Percentiles rank a stretch among this genome's conserved stretches.
These are phyloP conservation scores for Mycogone perniciosa DNA, from an alignment of 2,329 filamentous ascomycete genomes.

Conservation along the genomic window DNA sequence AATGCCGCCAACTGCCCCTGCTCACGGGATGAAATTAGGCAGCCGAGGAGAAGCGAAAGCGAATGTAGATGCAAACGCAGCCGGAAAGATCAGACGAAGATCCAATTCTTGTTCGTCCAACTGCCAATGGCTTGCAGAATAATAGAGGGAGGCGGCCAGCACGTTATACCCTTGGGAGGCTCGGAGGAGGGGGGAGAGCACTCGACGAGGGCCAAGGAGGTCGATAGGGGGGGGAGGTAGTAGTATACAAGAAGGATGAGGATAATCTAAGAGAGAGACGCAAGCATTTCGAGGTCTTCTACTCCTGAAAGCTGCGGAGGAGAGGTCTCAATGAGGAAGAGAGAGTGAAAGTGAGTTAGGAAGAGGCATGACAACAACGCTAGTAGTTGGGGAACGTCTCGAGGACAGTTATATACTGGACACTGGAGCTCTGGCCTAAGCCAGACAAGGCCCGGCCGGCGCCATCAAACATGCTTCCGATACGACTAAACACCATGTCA, in stretches of 20 bases:
- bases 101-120: background rate
- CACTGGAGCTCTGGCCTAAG: background rate
- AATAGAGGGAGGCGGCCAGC: background rate
- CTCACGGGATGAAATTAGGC: background rate
- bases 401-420: constrained; percentile 10
- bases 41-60: background rate
- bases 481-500: constrained; percentile 23
- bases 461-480: constrained; percentile 14
- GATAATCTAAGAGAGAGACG: constrained; percentile 5
- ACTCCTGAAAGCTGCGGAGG: background rate
- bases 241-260: background rate
- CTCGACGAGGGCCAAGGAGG: background rate
- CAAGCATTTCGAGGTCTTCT: constrained; percentile 1
- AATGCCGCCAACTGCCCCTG: constrained; percentile 3
- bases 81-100: background rate
- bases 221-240: background rate
- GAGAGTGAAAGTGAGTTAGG: background rate
- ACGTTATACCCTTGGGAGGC: background rate
- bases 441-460: constrained; percentile 12
- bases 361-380: constrained; percentile 6
- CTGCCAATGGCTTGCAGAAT: constrained; percentile 3
- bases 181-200: background rate
- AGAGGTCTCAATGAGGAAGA: constrained; percentile 8
- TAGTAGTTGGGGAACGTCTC: constrained; percentile 8
- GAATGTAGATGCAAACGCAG: constrained; percentile 6